phyloP scores from a whole-genome alignment of 2,329 filamentous ascomycete genomes.

The Pseudogymnoascus sp. region DNA sequence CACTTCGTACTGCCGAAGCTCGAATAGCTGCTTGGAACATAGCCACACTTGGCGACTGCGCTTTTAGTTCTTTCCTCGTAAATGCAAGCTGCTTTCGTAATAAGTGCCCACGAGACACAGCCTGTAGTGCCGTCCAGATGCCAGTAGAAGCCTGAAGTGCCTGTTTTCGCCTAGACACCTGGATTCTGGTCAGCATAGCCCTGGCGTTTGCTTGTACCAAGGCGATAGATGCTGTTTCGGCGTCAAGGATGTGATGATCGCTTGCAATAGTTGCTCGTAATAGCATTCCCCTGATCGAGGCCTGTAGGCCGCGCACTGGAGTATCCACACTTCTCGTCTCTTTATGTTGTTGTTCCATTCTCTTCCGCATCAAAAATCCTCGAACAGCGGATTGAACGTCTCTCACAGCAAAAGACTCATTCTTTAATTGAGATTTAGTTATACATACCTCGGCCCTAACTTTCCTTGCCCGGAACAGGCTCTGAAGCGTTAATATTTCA shows the following conservation, averaged over 20 bases:
- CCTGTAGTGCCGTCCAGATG: slow-evolving; percentile 41
- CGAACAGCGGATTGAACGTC: slow-evolving; percentile 58
- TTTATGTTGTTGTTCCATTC: slow-evolving; percentile 37
- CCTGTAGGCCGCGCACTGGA: slow-evolving; percentile 52
- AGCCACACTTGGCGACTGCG: slow-evolving; percentile 31
- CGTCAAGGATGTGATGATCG: slow-evolving; percentile 26
- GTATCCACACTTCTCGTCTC: slow-evolving; percentile 44
- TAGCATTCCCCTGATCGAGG: slow-evolving; percentile 58
- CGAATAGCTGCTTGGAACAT: slow-evolving; percentile 33
- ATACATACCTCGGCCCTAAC: slow-evolving; percentile 49
- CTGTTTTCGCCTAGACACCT: slow-evolving; percentile 42
- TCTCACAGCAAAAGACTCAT: slow-evolving; percentile 54
- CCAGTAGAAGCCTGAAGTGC: slow-evolving; percentile 42
- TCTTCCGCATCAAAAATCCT: slow-evolving; percentile 56
- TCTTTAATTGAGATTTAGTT: slow-evolving; percentile 49
- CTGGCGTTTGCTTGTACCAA: slow-evolving; percentile 58
- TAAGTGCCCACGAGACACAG: slow-evolving; percentile 34
- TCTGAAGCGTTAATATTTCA: slow-evolving; percentile 73
- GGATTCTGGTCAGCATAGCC: slow-evolving; percentile 50
- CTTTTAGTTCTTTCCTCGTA: slow-evolving; percentile 45
- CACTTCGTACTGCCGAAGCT: slow-evolving; percentile 44
- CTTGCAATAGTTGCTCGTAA: slow-evolving; percentile 46
- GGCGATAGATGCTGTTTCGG: slow-evolving; percentile 41
- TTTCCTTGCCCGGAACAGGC: slow-evolving; percentile 63
- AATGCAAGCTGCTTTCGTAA: slow-evolving; percentile 37